These are phyloP conservation scores for Boletus huronensis DNA, from an alignment of 768 basidiomycete species.

Conservation along the genomic window DNA sequence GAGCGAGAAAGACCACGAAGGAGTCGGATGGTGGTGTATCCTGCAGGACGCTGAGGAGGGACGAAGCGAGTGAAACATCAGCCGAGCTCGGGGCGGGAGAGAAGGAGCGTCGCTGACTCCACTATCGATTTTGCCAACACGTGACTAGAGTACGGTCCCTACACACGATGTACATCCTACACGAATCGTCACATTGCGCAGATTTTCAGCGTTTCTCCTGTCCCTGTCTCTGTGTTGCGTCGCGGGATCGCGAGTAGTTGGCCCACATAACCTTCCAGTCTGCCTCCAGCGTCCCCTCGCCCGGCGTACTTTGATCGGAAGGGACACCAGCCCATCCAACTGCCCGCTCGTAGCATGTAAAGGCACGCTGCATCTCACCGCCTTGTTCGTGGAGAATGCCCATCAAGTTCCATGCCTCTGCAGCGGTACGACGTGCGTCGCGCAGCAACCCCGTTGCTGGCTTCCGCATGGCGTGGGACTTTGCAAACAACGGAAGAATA, in stretches of 20 bases:
- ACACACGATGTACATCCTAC: too few species aligned
- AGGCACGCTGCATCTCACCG: slow-evolving; percentile 37
- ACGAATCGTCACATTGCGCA: not conserved
- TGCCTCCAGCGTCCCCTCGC: slow-evolving; percentile 51
- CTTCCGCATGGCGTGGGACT: slow-evolving; percentile 48
- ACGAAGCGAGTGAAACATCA: slow-evolving; percentile 16
- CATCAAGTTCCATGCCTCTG: slow-evolving; percentile 72
- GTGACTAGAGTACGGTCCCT: slow-evolving; percentile 20
- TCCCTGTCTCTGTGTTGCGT: slow-evolving; percentile 13
- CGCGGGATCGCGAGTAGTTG: slow-evolving; percentile 56
- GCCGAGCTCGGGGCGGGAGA: not conserved
- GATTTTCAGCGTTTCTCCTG: slow-evolving; percentile 2
- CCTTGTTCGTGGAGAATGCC: slow-evolving; percentile 58
- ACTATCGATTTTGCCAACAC: slow-evolving; percentile 12
- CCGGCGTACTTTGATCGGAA: slow-evolving; percentile 38
- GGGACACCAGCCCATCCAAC: slow-evolving; percentile 61
- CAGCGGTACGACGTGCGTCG: slow-evolving; percentile 66
- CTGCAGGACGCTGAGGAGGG: not conserved
- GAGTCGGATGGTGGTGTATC: not conserved
- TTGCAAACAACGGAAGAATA: slow-evolving; percentile 42
- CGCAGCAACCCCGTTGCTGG: slow-evolving; percentile 58
- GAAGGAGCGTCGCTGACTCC: not conserved
- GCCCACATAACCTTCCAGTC: slow-evolving; percentile 60
- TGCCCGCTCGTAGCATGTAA: slow-evolving; percentile 67
- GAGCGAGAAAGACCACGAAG: not conserved